Evolutionary conservation across 352 stramenopile species (phyloP).

Genomic region (Pythium volutum): DNA sequence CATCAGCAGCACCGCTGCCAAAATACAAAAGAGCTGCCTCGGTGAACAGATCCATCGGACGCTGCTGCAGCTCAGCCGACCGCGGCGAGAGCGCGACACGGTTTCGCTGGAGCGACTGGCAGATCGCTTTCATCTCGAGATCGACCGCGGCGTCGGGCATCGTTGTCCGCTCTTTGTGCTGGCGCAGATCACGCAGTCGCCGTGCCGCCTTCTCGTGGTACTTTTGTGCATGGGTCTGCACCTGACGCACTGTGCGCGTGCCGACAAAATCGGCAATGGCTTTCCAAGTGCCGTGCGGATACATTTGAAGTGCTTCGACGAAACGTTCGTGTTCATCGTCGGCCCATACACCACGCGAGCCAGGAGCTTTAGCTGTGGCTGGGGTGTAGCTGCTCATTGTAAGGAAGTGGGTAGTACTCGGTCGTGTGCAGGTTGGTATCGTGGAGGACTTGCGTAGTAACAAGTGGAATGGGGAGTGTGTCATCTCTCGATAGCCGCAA

Average conservation of each 20-base stretch:
- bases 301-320: slow-evolving; percentile 26
- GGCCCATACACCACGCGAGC: slow-evolving; percentile 29
- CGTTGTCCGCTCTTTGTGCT: slow-evolving; percentile 28
- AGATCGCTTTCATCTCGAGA: slow-evolving; percentile 9
- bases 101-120: slow-evolving; percentile 7
- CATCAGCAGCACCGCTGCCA: too few relatives aligned
- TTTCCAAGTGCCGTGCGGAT: slow-evolving; percentile 16
- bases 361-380: too few relatives aligned
- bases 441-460: too few relatives aligned
- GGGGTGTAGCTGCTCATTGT: too few relatives aligned
- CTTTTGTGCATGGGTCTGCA: slow-evolving; percentile 25
- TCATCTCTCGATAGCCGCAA: too few relatives aligned
- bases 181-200: slow-evolving; percentile 39
- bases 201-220: slow-evolving; percentile 29
- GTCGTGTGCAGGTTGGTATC: too few relatives aligned
- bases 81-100: background rate
- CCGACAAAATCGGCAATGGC: slow-evolving; percentile 16
- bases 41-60: background rate
- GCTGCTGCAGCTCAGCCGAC: slow-evolving; percentile 5
- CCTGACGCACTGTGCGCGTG: slow-evolving; percentile 22
- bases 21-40: too few relatives aligned
- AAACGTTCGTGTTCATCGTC: slow-evolving; percentile 29
- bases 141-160: background rate
- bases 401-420: too few relatives aligned
- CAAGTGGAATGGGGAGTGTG: too few relatives aligned